These are phyloP conservation scores for Melastoma malabathricum DNA, from an alignment of 345 rosid genomes.

Conservation along the genomic window DNA sequence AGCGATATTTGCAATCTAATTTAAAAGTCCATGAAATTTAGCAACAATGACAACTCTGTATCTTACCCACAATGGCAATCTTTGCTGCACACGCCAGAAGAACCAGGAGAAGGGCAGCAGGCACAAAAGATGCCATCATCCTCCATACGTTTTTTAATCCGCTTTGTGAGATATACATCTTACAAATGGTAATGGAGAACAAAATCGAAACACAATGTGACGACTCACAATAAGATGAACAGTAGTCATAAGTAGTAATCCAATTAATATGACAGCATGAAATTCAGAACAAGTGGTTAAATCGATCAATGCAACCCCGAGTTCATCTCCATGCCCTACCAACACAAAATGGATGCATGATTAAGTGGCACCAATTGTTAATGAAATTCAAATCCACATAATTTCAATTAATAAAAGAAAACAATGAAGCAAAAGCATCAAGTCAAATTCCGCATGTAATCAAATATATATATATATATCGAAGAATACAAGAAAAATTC, in stretches of 20 bases:
- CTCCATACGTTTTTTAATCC: slow-evolving; percentile 50
- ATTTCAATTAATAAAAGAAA: too few relatives aligned
- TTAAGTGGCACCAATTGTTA: too few relatives aligned
- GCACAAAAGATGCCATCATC: slow-evolving; percentile 99
- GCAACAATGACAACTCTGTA: neutral
- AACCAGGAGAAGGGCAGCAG: slow-evolving; percentile 47
- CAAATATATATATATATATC: neutral
- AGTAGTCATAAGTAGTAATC: neutral
- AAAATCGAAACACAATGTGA: neutral
- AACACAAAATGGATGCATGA: too few relatives aligned
- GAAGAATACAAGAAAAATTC: slow-evolving; percentile 2
- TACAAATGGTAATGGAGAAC: slow-evolving; percentile 21
- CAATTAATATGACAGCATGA: too few relatives aligned
- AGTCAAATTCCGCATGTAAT: neutral
- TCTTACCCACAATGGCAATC: slow-evolving; percentile 99
- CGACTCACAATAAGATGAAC: neutral
- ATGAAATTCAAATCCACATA: too few relatives aligned
- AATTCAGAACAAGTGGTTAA: too few relatives aligned
- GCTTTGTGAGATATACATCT: slow-evolving; percentile 87
- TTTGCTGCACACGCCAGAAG: slow-evolving; percentile 55
- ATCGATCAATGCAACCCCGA: too few relatives aligned
- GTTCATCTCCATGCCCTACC: too few relatives aligned
- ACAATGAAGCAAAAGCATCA: too few relatives aligned
- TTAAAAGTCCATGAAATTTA: neutral
- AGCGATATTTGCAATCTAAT: neutral